Evolutionary conservation across 116 monocot species (phyloP).

Genomic region (Phalaenopsis hybrid): DNA sequence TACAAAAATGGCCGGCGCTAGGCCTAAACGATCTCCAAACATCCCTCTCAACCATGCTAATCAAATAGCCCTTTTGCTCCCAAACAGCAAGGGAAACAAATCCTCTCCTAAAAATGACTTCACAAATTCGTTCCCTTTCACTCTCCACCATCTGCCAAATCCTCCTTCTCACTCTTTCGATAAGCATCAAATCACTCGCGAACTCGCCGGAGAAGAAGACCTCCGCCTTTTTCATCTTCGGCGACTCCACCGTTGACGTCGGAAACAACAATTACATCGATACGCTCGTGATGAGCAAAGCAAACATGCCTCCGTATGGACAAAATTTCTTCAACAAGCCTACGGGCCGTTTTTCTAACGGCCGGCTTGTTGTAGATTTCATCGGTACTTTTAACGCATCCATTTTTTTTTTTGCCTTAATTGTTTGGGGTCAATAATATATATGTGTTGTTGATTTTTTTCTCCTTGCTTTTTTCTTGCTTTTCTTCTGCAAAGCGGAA

Average conservation of each 20-base stretch:
- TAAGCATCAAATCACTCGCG: neutral
- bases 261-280: constrained; percentile 42
- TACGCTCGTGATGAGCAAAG: constrained; percentile 13
- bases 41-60: too few relatives aligned
- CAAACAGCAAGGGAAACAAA: neutral
- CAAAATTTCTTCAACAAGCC: constrained; percentile 17
- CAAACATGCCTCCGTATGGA: constrained; percentile 24
- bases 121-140: neutral
- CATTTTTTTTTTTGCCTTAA: neutral
- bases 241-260: constrained; percentile 22
- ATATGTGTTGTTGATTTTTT: neutral
- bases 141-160: neutral
- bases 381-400: constrained; percentile 13
- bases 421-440: neutral
- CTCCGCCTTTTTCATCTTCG: constrained; percentile 36
- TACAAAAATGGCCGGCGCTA: too few relatives aligned
- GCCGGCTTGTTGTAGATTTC: constrained; percentile 31
- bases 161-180: neutral
- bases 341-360: constrained; percentile 31
- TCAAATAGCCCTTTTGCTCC: too few relatives aligned
- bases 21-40: too few relatives aligned
- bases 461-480: neutral
- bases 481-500: constrained; percentile 18
- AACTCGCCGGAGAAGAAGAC: neutral
- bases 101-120: constrained; percentile 1